Base-by-base conservation (phyloP, 768 basidiomycete genomes). In the Tulasnella calospora region DNA sequence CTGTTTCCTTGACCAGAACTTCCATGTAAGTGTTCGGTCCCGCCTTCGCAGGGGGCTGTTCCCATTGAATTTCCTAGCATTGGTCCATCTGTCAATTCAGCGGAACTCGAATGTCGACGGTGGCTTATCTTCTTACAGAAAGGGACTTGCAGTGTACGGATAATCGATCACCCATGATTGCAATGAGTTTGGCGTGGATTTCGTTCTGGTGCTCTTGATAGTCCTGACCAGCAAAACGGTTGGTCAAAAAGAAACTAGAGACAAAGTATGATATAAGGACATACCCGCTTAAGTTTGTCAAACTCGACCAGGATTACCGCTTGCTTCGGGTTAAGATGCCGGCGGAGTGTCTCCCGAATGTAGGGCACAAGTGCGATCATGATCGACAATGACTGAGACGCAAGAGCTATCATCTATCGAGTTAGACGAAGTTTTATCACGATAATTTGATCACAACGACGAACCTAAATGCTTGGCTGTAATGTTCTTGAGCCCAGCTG, bases 151-250 rank as follows among this genome's bases (percentile, higher is more conserved):
- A 92, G 83, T 99, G 97, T 1, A 92, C 91, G 81, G 87, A 89
- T 69, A 99, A 86, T 78, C 97, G 89, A 85, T 99, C 97, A 51
- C 95, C 92, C 98, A 99, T 99, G 85, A 99, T 99, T 61, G 95
- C 94, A 79, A 99, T 92, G 77, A 99, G 88, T 86, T 99, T 99
- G 74, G 94, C 90, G 84, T 99, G 97, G 76, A 99, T 99, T 87
- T 99, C 98, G 83, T 97, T 94, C 85, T 99, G 98, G 85, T 99
- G 98, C 84, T 99, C 98, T 88, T 99, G 97, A 83, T 93, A 99
- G 84, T 99, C 98, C 92, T 96, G 82, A 78, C 69, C 73, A 73
- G 40, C 73, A 46, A 3, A 36, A 44, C 27, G 30, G 19, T 61
- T n/a, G 74, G 27, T 46, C 30, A 23, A 51, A 33, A 38, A 35